Evolutionary conservation across 1,139 yeast genomes (phyloP).

Genomic region (Blastobotrys aristatus): DNA sequence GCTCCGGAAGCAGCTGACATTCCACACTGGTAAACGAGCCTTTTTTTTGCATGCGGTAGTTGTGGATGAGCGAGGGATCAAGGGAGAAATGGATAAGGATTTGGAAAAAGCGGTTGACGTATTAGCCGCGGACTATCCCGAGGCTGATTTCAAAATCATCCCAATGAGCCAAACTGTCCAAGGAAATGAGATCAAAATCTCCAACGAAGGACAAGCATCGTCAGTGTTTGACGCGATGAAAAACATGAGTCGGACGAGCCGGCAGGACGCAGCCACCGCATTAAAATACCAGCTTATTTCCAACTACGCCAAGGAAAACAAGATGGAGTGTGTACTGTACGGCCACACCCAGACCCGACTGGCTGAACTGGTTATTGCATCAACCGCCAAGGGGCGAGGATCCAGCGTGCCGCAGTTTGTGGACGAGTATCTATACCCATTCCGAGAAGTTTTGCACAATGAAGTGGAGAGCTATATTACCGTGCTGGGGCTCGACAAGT

Average conservation of each 20-base stretch:
- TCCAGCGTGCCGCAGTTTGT: constrained; percentile 52
- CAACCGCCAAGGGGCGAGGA: constrained; percentile 91
- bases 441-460: constrained; percentile 64
- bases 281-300: constrained; percentile 48
- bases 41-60: constrained; percentile 54
- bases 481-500: constrained; percentile 35
- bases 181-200: neutral
- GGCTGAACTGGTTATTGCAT: constrained; percentile 72
- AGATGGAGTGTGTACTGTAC: constrained; percentile 54
- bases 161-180: constrained; percentile 16
- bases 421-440: constrained; percentile 50
- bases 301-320: constrained; percentile 42
- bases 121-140: constrained; percentile 27
- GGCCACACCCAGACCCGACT: constrained; percentile 80
- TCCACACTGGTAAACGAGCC: constrained; percentile 65
- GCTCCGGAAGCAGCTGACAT: constrained; percentile 52
- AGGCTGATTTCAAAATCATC: constrained; percentile 24
- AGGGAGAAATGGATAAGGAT: constrained; percentile 18
- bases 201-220: neutral
- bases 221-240: constrained; percentile 4
- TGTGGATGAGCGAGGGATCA: constrained; percentile 41
- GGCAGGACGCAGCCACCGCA: constrained; percentile 53
- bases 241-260: constrained; percentile 21
- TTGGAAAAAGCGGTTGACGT: constrained; percentile 10
- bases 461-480: constrained; percentile 56